phyloP scores from a whole-genome alignment of 1,284 basidiomycete species.

The Vanrija humicola region DNA sequence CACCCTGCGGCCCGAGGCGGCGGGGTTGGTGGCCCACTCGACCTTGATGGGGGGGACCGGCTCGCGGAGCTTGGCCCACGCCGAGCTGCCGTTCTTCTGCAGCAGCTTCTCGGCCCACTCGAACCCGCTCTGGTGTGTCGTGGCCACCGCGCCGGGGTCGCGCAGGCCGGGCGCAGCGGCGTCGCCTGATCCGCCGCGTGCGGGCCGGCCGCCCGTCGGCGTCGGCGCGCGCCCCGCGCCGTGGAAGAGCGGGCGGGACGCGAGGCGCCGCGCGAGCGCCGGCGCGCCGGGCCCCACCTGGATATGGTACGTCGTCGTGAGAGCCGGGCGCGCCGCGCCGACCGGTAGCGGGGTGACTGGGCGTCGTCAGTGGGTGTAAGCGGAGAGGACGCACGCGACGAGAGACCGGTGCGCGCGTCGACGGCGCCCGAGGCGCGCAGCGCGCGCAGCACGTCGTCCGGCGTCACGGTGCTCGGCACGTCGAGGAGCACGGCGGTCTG shows the following conservation, averaged over 20 bases:
- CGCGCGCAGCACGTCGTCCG: conserved; percentile 22
- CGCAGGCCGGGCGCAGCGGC: background rate
- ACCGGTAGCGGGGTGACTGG: conserved; percentile 24
- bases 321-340: conserved; percentile 14
- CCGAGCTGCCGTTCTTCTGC: too few species aligned
- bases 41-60: background rate
- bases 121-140: background rate
- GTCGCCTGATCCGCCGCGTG: background rate
- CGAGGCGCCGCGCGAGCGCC: conserved; percentile 4
- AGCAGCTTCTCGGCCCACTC: conserved; percentile 2
- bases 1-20: conserved; percentile 3
- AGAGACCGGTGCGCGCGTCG: conserved; percentile 9
- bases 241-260: conserved; percentile 14
- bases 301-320: conserved; percentile 24
- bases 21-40: conserved; percentile 9
- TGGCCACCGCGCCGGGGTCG: conserved; percentile 1
- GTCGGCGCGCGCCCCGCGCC: background rate
- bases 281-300: background rate
- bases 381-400: conserved; percentile 16
- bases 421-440: conserved; percentile 20
- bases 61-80: background rate
- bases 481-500: conserved; percentile 12
- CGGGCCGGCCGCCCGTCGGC: too few species aligned
- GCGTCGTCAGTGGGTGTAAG: background rate
- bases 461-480: conserved; percentile 19